phyloP scores from a whole-genome alignment of 345 rosid genomes.

The Citropsis articulata region DNA sequence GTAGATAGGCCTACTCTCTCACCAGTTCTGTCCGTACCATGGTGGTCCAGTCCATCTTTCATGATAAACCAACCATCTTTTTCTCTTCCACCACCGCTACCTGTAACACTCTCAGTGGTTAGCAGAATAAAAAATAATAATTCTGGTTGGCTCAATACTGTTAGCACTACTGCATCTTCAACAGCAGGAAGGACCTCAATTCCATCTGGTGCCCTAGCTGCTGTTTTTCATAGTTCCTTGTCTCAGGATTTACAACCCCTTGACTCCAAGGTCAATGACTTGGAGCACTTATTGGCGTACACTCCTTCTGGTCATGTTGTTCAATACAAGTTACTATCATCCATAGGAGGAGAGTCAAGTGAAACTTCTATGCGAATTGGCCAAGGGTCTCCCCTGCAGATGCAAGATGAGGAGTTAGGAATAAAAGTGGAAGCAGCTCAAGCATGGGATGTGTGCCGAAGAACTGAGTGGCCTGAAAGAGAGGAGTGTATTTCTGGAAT shows the following conservation, averaged over 20 bases:
- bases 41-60: conserved; percentile 91
- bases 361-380: conserved; percentile 49
- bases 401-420: conserved; percentile 75
- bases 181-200: conserved; percentile 61
- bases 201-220: conserved; percentile 88
- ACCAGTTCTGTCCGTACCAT: conserved; percentile 67
- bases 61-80: conserved; percentile 49
- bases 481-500: conserved; percentile 78
- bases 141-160: conserved; percentile 67
- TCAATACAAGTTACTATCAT: conserved; percentile 79
- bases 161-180: conserved; percentile 73
- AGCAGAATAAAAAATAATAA: conserved; percentile 76
- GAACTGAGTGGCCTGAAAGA: conserved; percentile 92
- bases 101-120: conserved; percentile 81
- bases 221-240: conserved; percentile 66
- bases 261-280: conserved; percentile 40
- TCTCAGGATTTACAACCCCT: conserved; percentile 41
- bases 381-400: conserved; percentile 46
- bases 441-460: conserved; percentile 97
- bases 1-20: conserved; percentile 65
- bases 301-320: conserved; percentile 92
- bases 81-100: conserved; percentile 57
- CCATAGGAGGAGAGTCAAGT: conserved; percentile 59
- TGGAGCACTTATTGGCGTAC: conserved; percentile 81
- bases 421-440: conserved; percentile 82